Conservation (phyloP, 2,329 filamentous ascomycete genomes). For the Cercospora beticola region DNA sequence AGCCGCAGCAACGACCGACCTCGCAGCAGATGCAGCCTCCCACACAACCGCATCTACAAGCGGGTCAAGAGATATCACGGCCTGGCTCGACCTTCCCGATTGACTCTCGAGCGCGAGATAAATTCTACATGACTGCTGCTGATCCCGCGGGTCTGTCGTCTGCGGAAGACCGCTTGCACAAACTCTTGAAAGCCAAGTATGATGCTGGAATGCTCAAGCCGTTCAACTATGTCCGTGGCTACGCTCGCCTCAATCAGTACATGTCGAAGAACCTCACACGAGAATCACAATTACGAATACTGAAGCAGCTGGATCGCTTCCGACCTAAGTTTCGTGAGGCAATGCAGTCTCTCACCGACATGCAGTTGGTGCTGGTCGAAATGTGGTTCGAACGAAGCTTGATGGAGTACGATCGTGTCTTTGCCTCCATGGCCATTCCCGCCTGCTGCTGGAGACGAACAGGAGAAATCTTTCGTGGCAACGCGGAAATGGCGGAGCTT, state of each 20-base stretch:
- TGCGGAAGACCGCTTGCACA: constrained; percentile 92
- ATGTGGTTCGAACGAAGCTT: constrained; percentile 98
- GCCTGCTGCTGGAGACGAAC: constrained; percentile 97
- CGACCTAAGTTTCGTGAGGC: constrained; percentile 94
- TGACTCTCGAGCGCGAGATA: constrained; percentile 70
- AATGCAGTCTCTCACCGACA: constrained; percentile 86
- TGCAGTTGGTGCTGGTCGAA: constrained; percentile 91
- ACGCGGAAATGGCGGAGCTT: constrained; percentile 97
- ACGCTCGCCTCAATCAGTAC: constrained; percentile 83
- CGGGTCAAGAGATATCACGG: constrained; percentile 58
- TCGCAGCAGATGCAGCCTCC: constrained; percentile 11
- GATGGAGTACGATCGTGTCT: constrained; percentile 97
- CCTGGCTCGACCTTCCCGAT: constrained; percentile 61
- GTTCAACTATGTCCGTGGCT: constrained; percentile 98
- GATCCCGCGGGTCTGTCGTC: constrained; percentile 85
- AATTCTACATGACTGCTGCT: constrained; percentile 93
- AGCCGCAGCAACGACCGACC: neutral
- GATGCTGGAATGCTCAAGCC: constrained; percentile 91
- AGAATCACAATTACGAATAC: constrained; percentile 82
- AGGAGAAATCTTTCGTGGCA: constrained; percentile 94
- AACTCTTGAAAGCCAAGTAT: constrained; percentile 90
- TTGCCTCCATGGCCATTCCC: constrained; percentile 97
- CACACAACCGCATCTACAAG: constrained; percentile 37
- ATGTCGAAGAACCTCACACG: constrained; percentile 86
- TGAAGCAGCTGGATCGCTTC: constrained; percentile 88